Evolutionary conservation across 176 grass and related monocot species (phyloP).

Genomic region (Otatea glauca): DNA sequence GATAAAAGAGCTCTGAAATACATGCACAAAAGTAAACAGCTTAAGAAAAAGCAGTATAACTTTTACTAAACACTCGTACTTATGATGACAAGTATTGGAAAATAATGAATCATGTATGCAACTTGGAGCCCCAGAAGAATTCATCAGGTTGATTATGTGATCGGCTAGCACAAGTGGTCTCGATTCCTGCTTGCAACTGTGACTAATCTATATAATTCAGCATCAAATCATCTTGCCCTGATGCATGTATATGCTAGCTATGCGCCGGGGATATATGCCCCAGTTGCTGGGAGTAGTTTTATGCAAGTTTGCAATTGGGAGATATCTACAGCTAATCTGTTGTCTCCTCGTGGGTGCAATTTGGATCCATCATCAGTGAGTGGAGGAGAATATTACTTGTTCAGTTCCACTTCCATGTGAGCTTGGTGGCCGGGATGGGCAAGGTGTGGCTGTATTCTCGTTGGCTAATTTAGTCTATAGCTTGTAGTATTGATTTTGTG

Average conservation of each 20-base stretch:
- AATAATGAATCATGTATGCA: background rate
- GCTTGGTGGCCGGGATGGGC: background rate
- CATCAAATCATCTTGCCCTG: background rate
- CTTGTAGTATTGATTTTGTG: background rate
- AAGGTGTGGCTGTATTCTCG: background rate
- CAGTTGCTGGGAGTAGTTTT: background rate
- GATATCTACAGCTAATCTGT: slow-evolving; percentile 3
- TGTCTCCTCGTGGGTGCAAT: background rate
- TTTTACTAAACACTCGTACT: background rate
- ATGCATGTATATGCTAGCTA: background rate
- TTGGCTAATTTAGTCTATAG: background rate
- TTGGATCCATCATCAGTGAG: background rate
- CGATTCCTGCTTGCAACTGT: background rate
- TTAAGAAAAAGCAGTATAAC: background rate
- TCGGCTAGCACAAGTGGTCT: slow-evolving; percentile 1
- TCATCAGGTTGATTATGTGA: background rate
- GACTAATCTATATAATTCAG: background rate
- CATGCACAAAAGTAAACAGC: background rate
- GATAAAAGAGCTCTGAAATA: background rate
- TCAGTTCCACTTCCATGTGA: background rate
- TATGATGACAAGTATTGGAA: background rate
- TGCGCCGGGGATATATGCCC: background rate
- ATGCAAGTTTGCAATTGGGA: background rate
- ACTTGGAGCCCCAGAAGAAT: background rate
- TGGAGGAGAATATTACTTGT: background rate